Percentiles rank a stretch among this genome's conserved stretches.
Evolutionary conservation across 441 rosid genomes (phyloP).

Genomic region (Gossypium aridum): DNA sequence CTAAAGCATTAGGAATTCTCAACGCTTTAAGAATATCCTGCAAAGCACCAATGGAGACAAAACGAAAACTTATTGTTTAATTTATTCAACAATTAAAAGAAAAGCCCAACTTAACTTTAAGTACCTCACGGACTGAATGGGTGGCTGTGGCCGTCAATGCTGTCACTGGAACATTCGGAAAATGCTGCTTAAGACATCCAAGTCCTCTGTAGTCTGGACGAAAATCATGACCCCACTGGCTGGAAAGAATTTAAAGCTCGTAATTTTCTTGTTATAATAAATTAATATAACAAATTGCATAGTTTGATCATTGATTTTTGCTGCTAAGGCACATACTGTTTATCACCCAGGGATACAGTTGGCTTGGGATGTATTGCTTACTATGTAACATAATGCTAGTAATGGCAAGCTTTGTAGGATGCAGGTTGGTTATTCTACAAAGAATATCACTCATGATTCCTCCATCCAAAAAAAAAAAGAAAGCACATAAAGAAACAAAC

Average conservation of each 20-base stretch:
- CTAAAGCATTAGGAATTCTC: slow-evolving; percentile 69
- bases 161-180: slow-evolving; percentile 67
- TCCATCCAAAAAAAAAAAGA: not conserved
- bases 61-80: not conserved
- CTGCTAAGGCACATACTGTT: not conserved
- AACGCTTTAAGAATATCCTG: slow-evolving; percentile 84
- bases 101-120: not conserved
- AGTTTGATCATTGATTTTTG: not conserved
- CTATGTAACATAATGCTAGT: not conserved
- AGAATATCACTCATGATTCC: not conserved
- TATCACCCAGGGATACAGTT: not conserved
- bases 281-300: not conserved
- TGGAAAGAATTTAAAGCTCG: slow-evolving; percentile 20
- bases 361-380: not conserved
- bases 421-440: not conserved
- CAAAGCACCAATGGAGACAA: slow-evolving; percentile 13
- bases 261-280: not conserved
- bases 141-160: slow-evolving; percentile 97
- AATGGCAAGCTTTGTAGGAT: not conserved
- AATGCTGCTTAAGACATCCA: slow-evolving; percentile 82
- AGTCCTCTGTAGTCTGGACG: slow-evolving; percentile 87
- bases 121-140: slow-evolving; percentile 70
- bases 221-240: slow-evolving; percentile 99
- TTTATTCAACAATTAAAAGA: not conserved
- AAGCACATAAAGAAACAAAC: not conserved